Conservation (phyloP, 2,329 filamentous ascomycete species). For the Exophiala mesophila region DNA sequence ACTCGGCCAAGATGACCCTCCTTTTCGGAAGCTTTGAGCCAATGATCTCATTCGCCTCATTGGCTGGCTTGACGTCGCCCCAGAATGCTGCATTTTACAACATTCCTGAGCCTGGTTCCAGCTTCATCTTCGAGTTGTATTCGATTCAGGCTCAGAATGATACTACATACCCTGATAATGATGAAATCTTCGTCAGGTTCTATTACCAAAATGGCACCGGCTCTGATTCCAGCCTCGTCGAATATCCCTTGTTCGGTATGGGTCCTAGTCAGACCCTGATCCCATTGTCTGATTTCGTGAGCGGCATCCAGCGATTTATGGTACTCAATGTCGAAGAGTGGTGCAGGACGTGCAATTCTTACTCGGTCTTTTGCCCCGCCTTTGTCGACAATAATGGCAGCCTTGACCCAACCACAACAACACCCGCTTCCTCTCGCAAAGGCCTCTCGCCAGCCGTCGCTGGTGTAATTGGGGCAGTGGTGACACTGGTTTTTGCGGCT, state of each 20-base stretch:
- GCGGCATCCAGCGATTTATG: constrained; percentile 40
- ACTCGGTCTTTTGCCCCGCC: constrained; percentile 48
- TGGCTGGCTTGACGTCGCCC: constrained; percentile 37
- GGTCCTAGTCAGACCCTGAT: constrained; percentile 45
- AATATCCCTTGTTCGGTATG: constrained; percentile 50
- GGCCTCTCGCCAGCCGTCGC: constrained; percentile 40
- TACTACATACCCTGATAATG: constrained; percentile 35
- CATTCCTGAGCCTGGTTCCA: constrained; percentile 45
- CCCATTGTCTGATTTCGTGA: constrained; percentile 47
- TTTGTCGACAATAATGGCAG: constrained; percentile 26
- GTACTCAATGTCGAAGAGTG: constrained; percentile 46
- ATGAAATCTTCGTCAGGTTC: constrained; percentile 53
- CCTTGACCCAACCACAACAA: constrained; percentile 6
- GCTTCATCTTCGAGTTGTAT: constrained; percentile 51
- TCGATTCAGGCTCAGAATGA: constrained; percentile 34
- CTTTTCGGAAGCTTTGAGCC: constrained; percentile 49
- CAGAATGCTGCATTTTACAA: constrained; percentile 44
- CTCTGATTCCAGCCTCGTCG: constrained; percentile 29
- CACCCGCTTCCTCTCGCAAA: constrained; percentile 1
- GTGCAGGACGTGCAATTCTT: constrained; percentile 47
- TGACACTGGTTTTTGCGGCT: constrained; percentile 45
- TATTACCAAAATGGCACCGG: constrained; percentile 54
- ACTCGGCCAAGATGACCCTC: constrained; percentile 41
- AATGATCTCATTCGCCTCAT: constrained; percentile 47
- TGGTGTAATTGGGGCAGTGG: constrained; percentile 53